These are phyloP conservation scores for Aspergillus oerlinghausenensis DNA, from an alignment of 2,329 filamentous ascomycete genomes.

Conservation along the genomic window DNA sequence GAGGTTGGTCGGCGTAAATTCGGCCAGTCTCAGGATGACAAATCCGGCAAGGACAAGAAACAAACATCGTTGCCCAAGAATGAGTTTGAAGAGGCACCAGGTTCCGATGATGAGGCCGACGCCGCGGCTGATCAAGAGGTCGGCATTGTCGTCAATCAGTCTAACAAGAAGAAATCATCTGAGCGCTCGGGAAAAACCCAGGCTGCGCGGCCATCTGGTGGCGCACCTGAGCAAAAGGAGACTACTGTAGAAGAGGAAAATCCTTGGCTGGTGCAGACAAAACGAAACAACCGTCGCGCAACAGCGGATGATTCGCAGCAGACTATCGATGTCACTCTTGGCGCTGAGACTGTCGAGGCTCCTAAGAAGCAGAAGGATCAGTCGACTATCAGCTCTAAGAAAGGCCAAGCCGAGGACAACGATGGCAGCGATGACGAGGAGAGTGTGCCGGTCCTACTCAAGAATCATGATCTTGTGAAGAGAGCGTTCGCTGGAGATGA, in stretches of 20 bases:
- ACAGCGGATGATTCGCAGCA: constrained; percentile 24
- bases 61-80: constrained; percentile 34
- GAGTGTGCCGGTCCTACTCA: constrained; percentile 39
- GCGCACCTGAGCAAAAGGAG: constrained; percentile 15
- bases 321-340: constrained; percentile 31
- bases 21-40: constrained; percentile 30
- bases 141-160: constrained; percentile 31
- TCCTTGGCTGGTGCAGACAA: constrained; percentile 35
- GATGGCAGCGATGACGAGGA: constrained; percentile 38
- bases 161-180: constrained; percentile 16
- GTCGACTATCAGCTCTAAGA: constrained; percentile 9
- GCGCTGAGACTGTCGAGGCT: constrained; percentile 10
- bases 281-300: constrained; percentile 29
- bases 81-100: constrained; percentile 59
- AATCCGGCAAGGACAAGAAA: constrained; percentile 25
- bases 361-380: constrained; percentile 22
- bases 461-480: constrained; percentile 65
- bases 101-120: constrained; percentile 44
- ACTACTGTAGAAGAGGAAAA: constrained; percentile 29
- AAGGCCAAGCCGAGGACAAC: constrained; percentile 40
- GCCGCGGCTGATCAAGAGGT: constrained; percentile 26
- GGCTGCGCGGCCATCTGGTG: constrained; percentile 10
- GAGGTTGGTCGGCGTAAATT: constrained; percentile 61
- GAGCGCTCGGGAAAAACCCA: constrained; percentile 16
- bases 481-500: constrained; percentile 85